Conservation (phyloP, 2,329 filamentous ascomycete species). For the Decorospora gaudefroyi region DNA sequence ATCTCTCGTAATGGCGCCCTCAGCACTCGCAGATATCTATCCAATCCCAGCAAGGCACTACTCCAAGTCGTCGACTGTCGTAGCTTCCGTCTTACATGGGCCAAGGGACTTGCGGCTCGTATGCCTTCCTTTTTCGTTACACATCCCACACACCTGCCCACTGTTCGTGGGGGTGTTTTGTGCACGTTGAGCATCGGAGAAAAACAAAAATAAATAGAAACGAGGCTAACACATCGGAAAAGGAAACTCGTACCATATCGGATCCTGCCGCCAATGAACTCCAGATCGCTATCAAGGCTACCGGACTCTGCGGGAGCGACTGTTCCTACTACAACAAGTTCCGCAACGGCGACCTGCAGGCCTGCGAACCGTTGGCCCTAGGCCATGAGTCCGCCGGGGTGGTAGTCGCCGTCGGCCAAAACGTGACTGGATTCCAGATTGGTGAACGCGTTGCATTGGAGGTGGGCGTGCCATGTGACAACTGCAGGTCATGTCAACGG, state of each 20-base stretch:
- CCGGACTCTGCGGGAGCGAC: slow-evolving; percentile 72
- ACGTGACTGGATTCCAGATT: slow-evolving; percentile 46
- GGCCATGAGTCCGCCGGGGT: slow-evolving; percentile 50
- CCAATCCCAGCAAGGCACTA: slow-evolving; percentile 48
- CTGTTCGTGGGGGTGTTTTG: slow-evolving; percentile 40
- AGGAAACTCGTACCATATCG: slow-evolving; percentile 62
- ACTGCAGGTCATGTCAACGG: slow-evolving; percentile 49
- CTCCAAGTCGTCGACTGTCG: slow-evolving; percentile 44
- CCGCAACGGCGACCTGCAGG: slow-evolving; percentile 71
- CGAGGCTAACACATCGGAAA: slow-evolving; percentile 32
- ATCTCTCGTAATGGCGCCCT: slow-evolving; percentile 49
- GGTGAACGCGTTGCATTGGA: slow-evolving; percentile 51
- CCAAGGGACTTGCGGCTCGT: slow-evolving; percentile 51
- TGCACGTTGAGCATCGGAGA: slow-evolving; percentile 19
- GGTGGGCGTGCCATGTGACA: slow-evolving; percentile 50
- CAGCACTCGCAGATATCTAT: slow-evolving; percentile 47
- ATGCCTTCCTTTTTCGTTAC: slow-evolving; percentile 41
- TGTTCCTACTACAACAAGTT: slow-evolving; percentile 74
- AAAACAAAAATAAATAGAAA: no score
- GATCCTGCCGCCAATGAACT: slow-evolving; percentile 62
- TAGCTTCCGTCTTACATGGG: slow-evolving; percentile 51
- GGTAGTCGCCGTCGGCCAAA: slow-evolving; percentile 47
- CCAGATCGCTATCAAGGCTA: slow-evolving; percentile 67
- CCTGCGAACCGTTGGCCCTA: slow-evolving; percentile 66
- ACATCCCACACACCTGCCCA: slow-evolving; percentile 43